Conservation (phyloP, 805 yeast species). For the Jamesozyma piceae region DNA sequence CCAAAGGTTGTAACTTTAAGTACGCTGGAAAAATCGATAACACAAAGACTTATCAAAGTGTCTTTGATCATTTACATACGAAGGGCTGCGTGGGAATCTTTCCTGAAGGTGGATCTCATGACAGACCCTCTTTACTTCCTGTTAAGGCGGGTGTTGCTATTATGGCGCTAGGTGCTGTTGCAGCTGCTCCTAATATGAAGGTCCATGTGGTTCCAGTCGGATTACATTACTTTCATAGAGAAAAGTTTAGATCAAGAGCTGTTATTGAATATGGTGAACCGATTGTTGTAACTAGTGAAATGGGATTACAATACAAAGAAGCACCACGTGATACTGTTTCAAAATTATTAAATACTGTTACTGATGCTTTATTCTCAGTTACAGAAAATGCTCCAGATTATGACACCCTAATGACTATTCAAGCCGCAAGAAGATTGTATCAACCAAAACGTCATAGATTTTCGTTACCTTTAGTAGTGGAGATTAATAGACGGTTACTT, state of each 20-base stretch:
- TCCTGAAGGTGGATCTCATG: conserved; percentile 98
- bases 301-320: conserved; percentile 56
- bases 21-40: conserved; percentile 79
- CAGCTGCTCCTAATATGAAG: conserved; percentile 60
- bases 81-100: conserved; percentile 84
- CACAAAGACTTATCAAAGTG: conserved; percentile 67
- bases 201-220: conserved; percentile 91
- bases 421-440: conserved; percentile 84
- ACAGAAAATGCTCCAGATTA: conserved; percentile 91
- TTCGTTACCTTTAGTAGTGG: conserved; percentile 72
- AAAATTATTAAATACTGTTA: conserved; percentile 57
- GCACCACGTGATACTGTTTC: conserved; percentile 69
- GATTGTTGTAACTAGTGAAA: conserved; percentile 49
- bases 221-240: conserved; percentile 89
- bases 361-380: conserved; percentile 71
- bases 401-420: conserved; percentile 88
- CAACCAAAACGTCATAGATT: conserved; percentile 7
- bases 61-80: conserved; percentile 68
- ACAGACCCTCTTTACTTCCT: conserved; percentile 83
- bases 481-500: conserved; percentile 81
- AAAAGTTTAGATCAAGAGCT: conserved; percentile 88
- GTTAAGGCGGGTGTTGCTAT: conserved; percentile 95
- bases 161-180: conserved; percentile 93
- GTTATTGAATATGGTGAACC: conserved; percentile 90
- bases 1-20: conserved; percentile 55